phyloP scores from a whole-genome alignment of 163 green algal genomes.

The Scenedesmus sp. region DNA sequence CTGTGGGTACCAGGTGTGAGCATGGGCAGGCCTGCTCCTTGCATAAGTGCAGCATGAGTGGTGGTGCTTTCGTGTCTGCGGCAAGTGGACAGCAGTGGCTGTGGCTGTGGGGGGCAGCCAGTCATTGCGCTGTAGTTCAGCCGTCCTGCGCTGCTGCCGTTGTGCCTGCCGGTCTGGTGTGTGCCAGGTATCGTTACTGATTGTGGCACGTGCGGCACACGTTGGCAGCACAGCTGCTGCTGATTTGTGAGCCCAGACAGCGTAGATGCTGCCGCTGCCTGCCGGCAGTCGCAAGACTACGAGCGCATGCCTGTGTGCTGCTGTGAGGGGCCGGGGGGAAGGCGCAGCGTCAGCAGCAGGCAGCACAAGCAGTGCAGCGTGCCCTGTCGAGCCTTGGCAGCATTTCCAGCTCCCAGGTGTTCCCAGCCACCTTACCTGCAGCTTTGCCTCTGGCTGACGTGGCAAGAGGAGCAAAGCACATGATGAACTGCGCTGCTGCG shows the following conservation, averaged over 20 bases:
- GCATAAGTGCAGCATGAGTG: not conserved
- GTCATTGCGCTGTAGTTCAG: not conserved
- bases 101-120: not conserved
- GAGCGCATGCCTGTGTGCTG: not conserved
- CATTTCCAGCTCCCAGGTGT: not conserved
- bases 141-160: constrained; percentile 11
- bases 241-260: not conserved
- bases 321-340: constrained; percentile 25
- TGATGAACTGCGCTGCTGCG: not conserved
- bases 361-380: not conserved
- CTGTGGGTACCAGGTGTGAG: not conserved
- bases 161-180: constrained; percentile 12
- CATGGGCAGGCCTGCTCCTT: not conserved
- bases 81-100: not conserved
- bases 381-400: not conserved
- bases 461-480: not conserved
- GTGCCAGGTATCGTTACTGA: constrained; percentile 18
- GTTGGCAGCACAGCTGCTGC: not conserved
- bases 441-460: not conserved
- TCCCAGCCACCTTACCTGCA: not conserved
- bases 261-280: not conserved
- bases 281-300: not conserved
- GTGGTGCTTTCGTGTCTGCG: not conserved
- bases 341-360: not conserved
- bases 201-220: not conserved